phyloP scores from a whole-genome alignment of 805 yeast genomes.

The Spathaspora hagerdaliae region DNA sequence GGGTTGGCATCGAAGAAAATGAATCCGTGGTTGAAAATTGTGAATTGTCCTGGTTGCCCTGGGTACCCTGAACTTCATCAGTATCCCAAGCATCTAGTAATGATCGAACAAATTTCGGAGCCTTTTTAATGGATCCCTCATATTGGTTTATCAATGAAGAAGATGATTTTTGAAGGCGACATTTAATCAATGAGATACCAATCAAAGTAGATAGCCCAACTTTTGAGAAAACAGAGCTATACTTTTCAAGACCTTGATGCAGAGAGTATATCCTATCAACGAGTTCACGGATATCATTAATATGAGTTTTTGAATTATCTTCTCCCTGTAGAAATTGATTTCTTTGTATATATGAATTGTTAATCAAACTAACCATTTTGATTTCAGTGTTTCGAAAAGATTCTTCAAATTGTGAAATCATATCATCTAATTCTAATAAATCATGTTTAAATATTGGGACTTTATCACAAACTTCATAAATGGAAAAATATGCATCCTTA shows the following conservation, averaged over 20 bases:
- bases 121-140: slow-evolving; percentile 1
- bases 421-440: slow-evolving; percentile 32
- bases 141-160: slow-evolving; percentile 2
- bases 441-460: slow-evolving; percentile 21
- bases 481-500: slow-evolving; percentile 8
- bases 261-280: not conserved
- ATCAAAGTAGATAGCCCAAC: not conserved
- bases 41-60: not conserved
- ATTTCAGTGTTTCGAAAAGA: not conserved
- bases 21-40: not conserved
- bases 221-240: not conserved
- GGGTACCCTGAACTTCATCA: not conserved
- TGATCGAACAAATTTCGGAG: slow-evolving; percentile 6
- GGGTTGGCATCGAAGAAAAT: slow-evolving; percentile 14
- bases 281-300: slow-evolving; percentile 1
- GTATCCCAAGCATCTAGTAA: slow-evolving; percentile 6
- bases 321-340: not conserved
- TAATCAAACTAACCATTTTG: slow-evolving; percentile 2
- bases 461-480: slow-evolving; percentile 16
- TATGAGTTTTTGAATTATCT: slow-evolving; percentile 1
- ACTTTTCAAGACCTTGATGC: not conserved
- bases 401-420: slow-evolving; percentile 31
- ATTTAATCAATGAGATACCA: slow-evolving; percentile 6
- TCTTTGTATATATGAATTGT: slow-evolving; percentile 5
- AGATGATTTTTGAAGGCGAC: not conserved